phyloP scores from a whole-genome alignment of 2,329 filamentous ascomycete genomes.

The Trichophyton equinum region DNA sequence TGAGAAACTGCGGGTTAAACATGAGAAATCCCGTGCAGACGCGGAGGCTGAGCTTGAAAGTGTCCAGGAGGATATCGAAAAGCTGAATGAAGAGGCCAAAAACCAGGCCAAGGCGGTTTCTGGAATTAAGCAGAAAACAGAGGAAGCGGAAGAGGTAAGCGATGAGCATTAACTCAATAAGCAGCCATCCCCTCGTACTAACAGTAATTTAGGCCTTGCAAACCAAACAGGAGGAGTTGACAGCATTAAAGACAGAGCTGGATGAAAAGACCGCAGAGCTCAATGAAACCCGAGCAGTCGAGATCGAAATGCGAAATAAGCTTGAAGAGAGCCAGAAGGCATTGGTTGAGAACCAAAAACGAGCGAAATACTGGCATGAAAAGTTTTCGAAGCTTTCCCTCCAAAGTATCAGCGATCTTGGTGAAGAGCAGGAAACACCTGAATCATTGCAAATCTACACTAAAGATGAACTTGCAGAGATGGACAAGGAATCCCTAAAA shows the following conservation, averaged over 20 bases:
- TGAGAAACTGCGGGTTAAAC: conserved; percentile 79
- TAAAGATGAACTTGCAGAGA: conserved; percentile 52
- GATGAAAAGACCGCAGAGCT: conserved; percentile 76
- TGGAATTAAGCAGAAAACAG: conserved; percentile 57
- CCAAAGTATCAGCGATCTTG: conserved; percentile 65
- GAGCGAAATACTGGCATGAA: conserved; percentile 73
- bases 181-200: neutral
- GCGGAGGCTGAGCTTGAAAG: conserved; percentile 66
- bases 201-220: conserved; percentile 45
- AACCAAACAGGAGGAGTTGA: conserved; percentile 67
- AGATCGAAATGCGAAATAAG: conserved; percentile 98
- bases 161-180: neutral
- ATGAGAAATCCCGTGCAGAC: conserved; percentile 69
- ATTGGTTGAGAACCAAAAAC: conserved; percentile 72
- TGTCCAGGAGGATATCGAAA: conserved; percentile 59
- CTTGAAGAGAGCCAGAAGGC: conserved; percentile 92
- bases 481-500: conserved; percentile 51
- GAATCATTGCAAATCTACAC: conserved; percentile 61
- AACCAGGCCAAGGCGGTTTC: conserved; percentile 65
- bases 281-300: conserved; percentile 74
- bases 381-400: conserved; percentile 74
- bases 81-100: conserved; percentile 64
- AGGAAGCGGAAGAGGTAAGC: conserved; percentile 60
- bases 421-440: conserved; percentile 43
- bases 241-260: conserved; percentile 66